phyloP scores from a whole-genome alignment of 2,329 filamentous ascomycete species.

The Xylaria sp. region DNA sequence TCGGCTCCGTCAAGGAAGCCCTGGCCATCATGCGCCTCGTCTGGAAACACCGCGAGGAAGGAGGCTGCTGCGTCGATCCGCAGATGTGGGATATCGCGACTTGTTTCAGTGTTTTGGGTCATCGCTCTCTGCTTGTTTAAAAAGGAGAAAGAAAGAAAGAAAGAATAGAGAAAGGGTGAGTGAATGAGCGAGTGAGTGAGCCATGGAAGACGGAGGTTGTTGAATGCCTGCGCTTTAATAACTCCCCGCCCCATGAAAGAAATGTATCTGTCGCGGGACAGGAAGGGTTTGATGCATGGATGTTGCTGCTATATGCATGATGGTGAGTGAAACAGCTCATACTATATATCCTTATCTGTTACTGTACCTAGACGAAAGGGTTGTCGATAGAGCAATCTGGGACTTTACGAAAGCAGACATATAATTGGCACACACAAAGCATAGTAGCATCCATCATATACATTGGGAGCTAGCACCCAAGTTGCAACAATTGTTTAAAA shows the following conservation, averaged over 20 bases:
- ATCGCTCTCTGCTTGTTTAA: conserved; percentile 39
- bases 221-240: not conserved
- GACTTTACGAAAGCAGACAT: not conserved
- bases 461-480: not conserved
- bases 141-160: not conserved
- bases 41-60: conserved; percentile 39
- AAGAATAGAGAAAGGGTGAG: too few relatives aligned
- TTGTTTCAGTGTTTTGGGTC: conserved; percentile 44
- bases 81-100: conserved; percentile 45
- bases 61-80: conserved; percentile 29
- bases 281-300: not conserved
- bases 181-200: too few relatives aligned
- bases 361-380: not conserved
- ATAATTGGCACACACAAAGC: not conserved
- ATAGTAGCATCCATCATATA: not conserved
- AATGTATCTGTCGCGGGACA: not conserved
- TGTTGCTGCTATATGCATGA: not conserved
- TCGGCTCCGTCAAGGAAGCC: conserved; percentile 45
- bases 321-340: not conserved
- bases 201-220: too few relatives aligned
- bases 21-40: conserved; percentile 42
- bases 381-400: not conserved
- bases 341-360: not conserved
- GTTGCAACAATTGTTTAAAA: not conserved
- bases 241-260: not conserved